A percentile compares a stretch with the other conserved stretches of the same genome.
phyloP scores from a whole-genome alignment of 345 rosid species.

The Gossypium anomalum region DNA sequence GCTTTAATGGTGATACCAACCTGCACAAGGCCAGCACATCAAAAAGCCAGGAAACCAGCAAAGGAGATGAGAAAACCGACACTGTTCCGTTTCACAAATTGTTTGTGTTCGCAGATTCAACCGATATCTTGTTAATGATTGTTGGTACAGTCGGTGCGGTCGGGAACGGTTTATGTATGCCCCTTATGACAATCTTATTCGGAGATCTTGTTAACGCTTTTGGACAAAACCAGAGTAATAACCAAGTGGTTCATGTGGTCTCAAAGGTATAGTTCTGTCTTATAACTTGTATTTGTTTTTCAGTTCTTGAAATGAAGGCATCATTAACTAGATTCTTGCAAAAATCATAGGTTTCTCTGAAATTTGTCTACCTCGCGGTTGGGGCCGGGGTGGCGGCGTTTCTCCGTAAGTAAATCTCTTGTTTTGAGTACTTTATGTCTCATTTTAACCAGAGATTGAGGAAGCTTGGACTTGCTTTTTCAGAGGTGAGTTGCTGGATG shows the following conservation, averaged over 20 bases:
- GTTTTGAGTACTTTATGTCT: background rate
- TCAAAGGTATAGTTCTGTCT: conserved; percentile 43
- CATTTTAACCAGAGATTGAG: background rate
- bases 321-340: background rate
- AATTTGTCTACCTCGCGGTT: conserved; percentile 68
- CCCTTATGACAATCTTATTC: conserved; percentile 74
- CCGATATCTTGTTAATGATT: conserved; percentile 55
- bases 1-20: conserved; percentile 14
- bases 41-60: conserved; percentile 33
- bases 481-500: conserved; percentile 79
- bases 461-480: conserved; percentile 6
- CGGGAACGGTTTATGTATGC: conserved; percentile 66
- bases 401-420: conserved; percentile 53
- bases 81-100: conserved; percentile 69
- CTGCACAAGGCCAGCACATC: conserved; percentile 42
- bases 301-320: background rate
- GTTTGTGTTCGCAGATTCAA: conserved; percentile 68
- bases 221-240: conserved; percentile 54
- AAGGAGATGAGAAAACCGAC: conserved; percentile 43
- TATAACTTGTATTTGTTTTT: background rate
- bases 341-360: conserved; percentile 55
- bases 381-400: conserved; percentile 59
- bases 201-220: conserved; percentile 64
- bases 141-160: conserved; percentile 64
- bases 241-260: conserved; percentile 33